Base-by-base conservation (phyloP, 179 eudicot genomes). In the Beta lomatogona region DNA sequence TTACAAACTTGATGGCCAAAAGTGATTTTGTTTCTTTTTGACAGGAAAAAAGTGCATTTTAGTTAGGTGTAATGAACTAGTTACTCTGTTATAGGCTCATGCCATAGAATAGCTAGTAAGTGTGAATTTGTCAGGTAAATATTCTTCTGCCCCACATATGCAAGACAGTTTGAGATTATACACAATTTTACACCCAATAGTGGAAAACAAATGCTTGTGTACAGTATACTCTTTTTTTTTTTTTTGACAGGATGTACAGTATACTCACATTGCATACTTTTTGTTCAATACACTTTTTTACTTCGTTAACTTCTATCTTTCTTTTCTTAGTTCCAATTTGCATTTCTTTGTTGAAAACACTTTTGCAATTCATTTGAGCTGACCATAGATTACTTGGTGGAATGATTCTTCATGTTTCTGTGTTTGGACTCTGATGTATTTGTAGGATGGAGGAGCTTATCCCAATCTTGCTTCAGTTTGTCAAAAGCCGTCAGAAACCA, bases 361-460 rank as follows among this genome's bases (percentile, higher is more conserved):
- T 5, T 60, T 60, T n/a, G 28, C 65, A 60, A 9, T 60, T 63
- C 10, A 63, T 63, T n/a, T 69, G 7, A 67, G 63, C 68, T 57
- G 60, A 68, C 41, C 11, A 18, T 6, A 36, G 41, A 25, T 59
- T 9, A 46, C 6, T 71, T 58, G 64, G 67, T 22, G n/a, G 77
- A 78, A 76, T 77, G 67, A 84, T 63, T 69, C 58, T 21, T 63
- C 44, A 84, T 71, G 61, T 67, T 36, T 61, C 44, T 61, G 52
- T 65, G 36, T 67, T 75, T 79, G 81, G 64, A 66, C 74, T 21
- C 52, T 31, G 45, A 68, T 66, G 9, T 6, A 48, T 48, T 1
- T 48, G 76, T 82, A 88, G 99, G 94, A 95, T 95, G 99, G 81
- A 89, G 84, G 94, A 95, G 70, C 86, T 95, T 55, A 90, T 95